A percentile compares a stretch with the other conserved stretches of the same genome.
These are phyloP conservation scores for Boletus rex-veris DNA, from an alignment of 768 basidiomycete species.

Conservation along the genomic window DNA sequence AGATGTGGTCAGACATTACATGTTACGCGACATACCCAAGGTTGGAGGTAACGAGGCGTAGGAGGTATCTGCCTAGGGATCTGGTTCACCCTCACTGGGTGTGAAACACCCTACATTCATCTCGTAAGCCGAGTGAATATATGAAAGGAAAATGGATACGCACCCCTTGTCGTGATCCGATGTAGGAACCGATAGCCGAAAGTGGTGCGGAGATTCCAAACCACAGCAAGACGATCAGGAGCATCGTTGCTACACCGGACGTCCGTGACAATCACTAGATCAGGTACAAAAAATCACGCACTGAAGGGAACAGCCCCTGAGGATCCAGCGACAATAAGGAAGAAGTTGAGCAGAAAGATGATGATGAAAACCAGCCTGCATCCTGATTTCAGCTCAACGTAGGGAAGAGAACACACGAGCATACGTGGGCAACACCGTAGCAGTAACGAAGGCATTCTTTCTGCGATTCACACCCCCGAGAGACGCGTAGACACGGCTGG, in stretches of 20 bases:
- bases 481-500: constrained; percentile 76
- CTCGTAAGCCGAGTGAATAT: constrained; percentile 6
- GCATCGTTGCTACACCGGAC: constrained; percentile 62
- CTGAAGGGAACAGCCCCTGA: constrained; percentile 97
- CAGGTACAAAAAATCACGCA: constrained; percentile 26
- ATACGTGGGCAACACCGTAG: constrained; percentile 84
- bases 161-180: constrained; percentile 85
- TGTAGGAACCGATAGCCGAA: constrained; percentile 80
- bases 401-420: constrained; percentile 20
- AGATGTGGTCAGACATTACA: constrained; percentile 2
- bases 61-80: constrained; percentile 98
- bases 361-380: constrained; percentile 74
- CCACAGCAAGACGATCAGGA: constrained; percentile 83
- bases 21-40: constrained; percentile 53
- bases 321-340: constrained; percentile 79
- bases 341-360: constrained; percentile 88
- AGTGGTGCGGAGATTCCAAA: constrained; percentile 93
- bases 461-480: constrained; percentile 68
- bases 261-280: background rate
- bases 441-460: constrained; percentile 84
- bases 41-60: constrained; percentile 75
- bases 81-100: constrained; percentile 86
- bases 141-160: constrained; percentile 19
- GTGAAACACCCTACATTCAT: constrained; percentile 52
- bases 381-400: constrained; percentile 5